These are phyloP conservation scores for Colletotrichum sp. DNA, from an alignment of 2,329 filamentous ascomycete genomes.

Conservation along the genomic window DNA sequence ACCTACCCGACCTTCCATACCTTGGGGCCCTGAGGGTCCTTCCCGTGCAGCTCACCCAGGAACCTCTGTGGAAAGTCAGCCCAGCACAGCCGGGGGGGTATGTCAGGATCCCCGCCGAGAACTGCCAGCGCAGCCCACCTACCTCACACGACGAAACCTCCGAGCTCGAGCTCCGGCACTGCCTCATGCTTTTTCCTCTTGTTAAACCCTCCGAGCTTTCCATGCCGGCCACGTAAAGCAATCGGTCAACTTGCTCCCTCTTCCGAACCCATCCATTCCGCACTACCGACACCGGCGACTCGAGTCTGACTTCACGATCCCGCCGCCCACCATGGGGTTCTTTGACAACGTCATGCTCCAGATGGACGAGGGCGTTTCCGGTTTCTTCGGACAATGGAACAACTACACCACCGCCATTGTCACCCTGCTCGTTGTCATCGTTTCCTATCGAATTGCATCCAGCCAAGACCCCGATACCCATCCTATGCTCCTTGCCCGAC, in stretches of 20 bases:
- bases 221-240: slow-evolving; percentile 18
- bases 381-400: slow-evolving; percentile 81
- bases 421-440: slow-evolving; percentile 67
- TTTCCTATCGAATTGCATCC: slow-evolving; percentile 74
- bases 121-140: slow-evolving; percentile 17
- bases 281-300: not conserved
- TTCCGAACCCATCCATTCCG: not conserved
- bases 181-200: not conserved
- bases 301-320: not conserved
- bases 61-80: not conserved
- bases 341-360: slow-evolving; percentile 65
- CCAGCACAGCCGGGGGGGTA: slow-evolving; percentile 6
- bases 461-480: slow-evolving; percentile 87
- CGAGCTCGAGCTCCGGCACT: slow-evolving; percentile 19
- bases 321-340: slow-evolving; percentile 41
- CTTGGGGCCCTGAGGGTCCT: not conserved
- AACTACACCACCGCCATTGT: slow-evolving; percentile 76
- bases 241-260: not conserved
- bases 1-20: not conserved
- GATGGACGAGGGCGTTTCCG: slow-evolving; percentile 74
- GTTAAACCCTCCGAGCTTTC: slow-evolving; percentile 5
- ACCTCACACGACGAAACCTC: slow-evolving; percentile 12
- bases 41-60: not conserved
- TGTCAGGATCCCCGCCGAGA: slow-evolving; percentile 15
- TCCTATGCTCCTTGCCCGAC: slow-evolving; percentile 86